phyloP scores from a whole-genome alignment of 192 early-diverging fungal species.

The Umbelopsis sp. region DNA sequence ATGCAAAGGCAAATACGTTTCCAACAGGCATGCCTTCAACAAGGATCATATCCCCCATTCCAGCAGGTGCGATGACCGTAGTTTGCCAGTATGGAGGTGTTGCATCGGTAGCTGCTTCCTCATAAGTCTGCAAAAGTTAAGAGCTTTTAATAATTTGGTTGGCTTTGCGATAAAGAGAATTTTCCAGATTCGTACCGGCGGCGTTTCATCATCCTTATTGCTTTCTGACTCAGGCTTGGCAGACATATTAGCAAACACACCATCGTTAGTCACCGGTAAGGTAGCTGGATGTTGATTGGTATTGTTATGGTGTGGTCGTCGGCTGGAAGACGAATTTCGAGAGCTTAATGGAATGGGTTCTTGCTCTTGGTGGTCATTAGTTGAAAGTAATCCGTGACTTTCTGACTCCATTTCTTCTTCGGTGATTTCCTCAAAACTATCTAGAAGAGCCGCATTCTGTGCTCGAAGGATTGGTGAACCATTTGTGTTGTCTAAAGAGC shows the following conservation, averaged over 20 bases:
- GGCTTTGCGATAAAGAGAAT: constrained; percentile 11
- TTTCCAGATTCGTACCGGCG: constrained; percentile 46
- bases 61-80: constrained; percentile 67
- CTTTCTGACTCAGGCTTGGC: constrained; percentile 56
- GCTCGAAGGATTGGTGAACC: not conserved
- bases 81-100: constrained; percentile 81
- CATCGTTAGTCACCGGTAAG: constrained; percentile 46
- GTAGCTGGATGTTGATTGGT: constrained; percentile 26
- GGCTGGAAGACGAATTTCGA: not conserved
- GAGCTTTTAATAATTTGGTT: not conserved
- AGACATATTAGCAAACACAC: constrained; percentile 58
- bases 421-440: constrained; percentile 23
- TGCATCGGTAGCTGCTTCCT: constrained; percentile 73
- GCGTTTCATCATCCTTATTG: constrained; percentile 51
- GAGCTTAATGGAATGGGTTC: not conserved
- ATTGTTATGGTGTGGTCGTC: not conserved
- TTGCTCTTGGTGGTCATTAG: not conserved
- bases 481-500: not conserved
- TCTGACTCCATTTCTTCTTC: constrained; percentile 20
- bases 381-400: not conserved
- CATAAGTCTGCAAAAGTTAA: constrained; percentile 59
- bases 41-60: constrained; percentile 81
- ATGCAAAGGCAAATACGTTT: constrained; percentile 69
- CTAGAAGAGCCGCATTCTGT: not conserved
- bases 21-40: constrained; percentile 94